Conservation (phyloP, 2,329 filamentous ascomycete genomes). For the Pleochaeta shiraiana region DNA sequence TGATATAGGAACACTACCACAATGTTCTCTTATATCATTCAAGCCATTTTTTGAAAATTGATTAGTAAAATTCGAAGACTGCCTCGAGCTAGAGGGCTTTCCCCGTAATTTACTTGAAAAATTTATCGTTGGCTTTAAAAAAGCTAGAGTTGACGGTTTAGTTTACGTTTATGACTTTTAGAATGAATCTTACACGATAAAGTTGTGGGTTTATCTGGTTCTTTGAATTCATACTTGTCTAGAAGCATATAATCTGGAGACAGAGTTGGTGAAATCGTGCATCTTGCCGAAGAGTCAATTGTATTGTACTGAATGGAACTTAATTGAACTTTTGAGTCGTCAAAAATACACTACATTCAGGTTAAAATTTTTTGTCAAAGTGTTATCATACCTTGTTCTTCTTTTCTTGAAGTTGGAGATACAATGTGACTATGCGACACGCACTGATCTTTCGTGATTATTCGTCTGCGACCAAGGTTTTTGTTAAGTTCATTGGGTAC, state of each 20-base stretch:
- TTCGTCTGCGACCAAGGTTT: conserved; percentile 15
- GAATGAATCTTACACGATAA: not conserved
- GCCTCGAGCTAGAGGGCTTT: not conserved
- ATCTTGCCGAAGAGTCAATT: not conserved
- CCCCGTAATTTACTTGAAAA: too few species aligned
- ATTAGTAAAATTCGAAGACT: not conserved
- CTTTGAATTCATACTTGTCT: conserved; percentile 5
- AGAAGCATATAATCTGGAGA: conserved; percentile 15
- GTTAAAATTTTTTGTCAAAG: not conserved
- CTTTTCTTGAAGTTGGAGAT: not conserved
- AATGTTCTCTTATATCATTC: not conserved
- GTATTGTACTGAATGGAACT: not conserved
- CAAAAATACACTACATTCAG: not conserved
- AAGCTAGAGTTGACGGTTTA: not conserved
- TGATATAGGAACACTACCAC: not conserved
- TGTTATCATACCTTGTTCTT: too few species aligned
- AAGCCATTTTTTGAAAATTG: not conserved
- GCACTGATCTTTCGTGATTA: conserved; percentile 9
- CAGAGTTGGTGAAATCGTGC: not conserved
- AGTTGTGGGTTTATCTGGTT: too few species aligned
- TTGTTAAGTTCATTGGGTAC: conserved; percentile 9
- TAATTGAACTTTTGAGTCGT: not conserved
- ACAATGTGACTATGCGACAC: not conserved
- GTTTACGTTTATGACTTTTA: not conserved
- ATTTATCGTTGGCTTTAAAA: too few species aligned